phyloP scores from a whole-genome alignment of 1,284 basidiomycete genomes.

The Tetrapyrgos nigripes region DNA sequence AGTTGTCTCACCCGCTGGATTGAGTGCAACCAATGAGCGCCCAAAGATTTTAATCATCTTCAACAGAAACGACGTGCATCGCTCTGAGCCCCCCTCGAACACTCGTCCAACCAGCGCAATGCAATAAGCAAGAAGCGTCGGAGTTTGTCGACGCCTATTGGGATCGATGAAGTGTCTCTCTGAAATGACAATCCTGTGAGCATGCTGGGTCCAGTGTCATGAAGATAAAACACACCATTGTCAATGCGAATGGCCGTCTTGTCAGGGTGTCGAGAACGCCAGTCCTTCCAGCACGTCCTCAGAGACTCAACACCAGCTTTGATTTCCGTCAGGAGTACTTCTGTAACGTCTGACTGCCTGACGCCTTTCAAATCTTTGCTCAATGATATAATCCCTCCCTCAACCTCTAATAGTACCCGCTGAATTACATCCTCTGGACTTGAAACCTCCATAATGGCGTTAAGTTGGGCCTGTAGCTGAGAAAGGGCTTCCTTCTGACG shows the following conservation, averaged over 20 bases:
- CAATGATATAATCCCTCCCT: neutral
- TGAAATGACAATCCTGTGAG: neutral
- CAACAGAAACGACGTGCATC: neutral
- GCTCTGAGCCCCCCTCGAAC: neutral
- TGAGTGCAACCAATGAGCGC: neutral
- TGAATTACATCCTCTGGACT: neutral
- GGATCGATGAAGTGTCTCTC: neutral
- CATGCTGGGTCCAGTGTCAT: neutral
- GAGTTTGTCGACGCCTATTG: neutral
- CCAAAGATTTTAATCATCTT: constrained; percentile 4
- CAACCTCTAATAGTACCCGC: neutral
- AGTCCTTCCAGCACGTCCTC: neutral
- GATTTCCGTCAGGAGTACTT: neutral
- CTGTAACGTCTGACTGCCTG: neutral
- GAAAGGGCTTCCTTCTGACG: neutral
- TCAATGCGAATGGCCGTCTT: neutral
- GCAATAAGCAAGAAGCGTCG: constrained; percentile 2
- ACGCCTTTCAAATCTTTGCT: neutral
- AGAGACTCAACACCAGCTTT: neutral
- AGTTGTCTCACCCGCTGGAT: neutral
- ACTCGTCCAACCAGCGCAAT: neutral
- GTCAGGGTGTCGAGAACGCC: neutral
- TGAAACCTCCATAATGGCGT: neutral
- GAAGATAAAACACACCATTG: neutral
- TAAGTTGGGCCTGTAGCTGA: neutral